Conservation (phyloP, 1,284 basidiomycete species). For the Papiliotrema nemorosa region DNA sequence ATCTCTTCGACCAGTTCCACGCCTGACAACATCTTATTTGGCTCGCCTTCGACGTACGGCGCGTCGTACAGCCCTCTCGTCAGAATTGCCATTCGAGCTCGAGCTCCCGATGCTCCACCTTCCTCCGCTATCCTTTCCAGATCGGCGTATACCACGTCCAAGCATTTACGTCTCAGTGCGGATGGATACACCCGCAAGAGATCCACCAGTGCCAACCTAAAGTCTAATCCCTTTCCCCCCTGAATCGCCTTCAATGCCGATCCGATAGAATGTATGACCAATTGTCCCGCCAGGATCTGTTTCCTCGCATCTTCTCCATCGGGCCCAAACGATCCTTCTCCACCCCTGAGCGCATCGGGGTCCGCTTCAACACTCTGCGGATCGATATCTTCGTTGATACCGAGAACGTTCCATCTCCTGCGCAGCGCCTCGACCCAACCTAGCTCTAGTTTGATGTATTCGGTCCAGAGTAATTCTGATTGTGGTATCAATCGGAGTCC, state of each 20-base stretch:
- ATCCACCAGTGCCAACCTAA: slow-evolving; percentile 30
- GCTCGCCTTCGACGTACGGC: slow-evolving; percentile 33
- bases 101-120: slow-evolving; percentile 8
- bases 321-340: slow-evolving; percentile 45
- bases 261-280: slow-evolving; percentile 44
- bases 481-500: slow-evolving; percentile 73
- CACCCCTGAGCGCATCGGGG: slow-evolving; percentile 23
- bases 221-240: slow-evolving; percentile 27
- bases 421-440: slow-evolving; percentile 81
- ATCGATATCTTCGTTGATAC: slow-evolving; percentile 26
- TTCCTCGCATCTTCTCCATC: slow-evolving; percentile 47
- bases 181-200: slow-evolving; percentile 46
- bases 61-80: slow-evolving; percentile 40
- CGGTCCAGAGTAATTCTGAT: slow-evolving; percentile 72
- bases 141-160: slow-evolving; percentile 38
- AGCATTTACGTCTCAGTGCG: slow-evolving; percentile 33
- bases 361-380: slow-evolving; percentile 14
- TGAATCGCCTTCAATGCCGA: slow-evolving; percentile 36
- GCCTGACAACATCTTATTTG: slow-evolving; percentile 20
- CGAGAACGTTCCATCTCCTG: slow-evolving; percentile 69
- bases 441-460: slow-evolving; percentile 87
- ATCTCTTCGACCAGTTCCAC: slow-evolving; percentile 37
- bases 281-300: slow-evolving; percentile 45
- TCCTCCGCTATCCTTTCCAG: slow-evolving; percentile 16
- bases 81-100: slow-evolving; percentile 30